Conservation (phyloP, 2,329 filamentous ascomycete species). For the Grosmannia serpens region DNA sequence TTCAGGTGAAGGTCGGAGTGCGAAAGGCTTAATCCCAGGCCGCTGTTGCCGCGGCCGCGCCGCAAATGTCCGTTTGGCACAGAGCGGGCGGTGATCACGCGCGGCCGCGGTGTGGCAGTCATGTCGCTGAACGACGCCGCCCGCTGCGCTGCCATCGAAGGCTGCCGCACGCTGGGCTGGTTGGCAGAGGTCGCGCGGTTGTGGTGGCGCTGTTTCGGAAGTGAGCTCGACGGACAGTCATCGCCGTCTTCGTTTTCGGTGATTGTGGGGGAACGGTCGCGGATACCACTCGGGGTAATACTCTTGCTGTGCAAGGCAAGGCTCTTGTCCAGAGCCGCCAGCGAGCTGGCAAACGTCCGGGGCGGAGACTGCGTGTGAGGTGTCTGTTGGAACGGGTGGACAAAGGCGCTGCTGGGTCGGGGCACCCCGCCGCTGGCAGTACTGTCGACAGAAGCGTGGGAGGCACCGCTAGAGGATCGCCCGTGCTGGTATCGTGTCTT, state of each 20-base stretch:
- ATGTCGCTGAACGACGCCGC: conserved; percentile 28
- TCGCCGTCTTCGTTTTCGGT: conserved; percentile 39
- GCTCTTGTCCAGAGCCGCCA: conserved; percentile 36
- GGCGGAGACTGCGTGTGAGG: conserved; percentile 50
- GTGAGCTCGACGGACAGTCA: conserved; percentile 7
- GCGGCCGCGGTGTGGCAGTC: conserved; percentile 20
- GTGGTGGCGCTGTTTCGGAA: conserved; percentile 11
- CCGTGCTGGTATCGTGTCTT: conserved; percentile 38
- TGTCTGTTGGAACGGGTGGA: conserved; percentile 55
- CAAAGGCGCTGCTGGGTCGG: conserved; percentile 37
- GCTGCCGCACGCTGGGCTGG: conserved; percentile 21
- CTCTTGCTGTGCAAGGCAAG: conserved; percentile 11
- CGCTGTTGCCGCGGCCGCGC: conserved; percentile 4
- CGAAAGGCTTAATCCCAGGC: conserved; percentile 27
- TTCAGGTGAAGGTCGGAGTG: conserved; percentile 36
- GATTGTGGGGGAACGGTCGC: conserved; percentile 45
- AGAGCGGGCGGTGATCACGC: conserved; percentile 25
- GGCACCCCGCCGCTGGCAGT: conserved; percentile 39
- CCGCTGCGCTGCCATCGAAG: conserved; percentile 27
- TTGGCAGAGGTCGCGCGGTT: conserved; percentile 16
- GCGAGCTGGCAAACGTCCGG: conserved; percentile 45
- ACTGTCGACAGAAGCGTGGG: conserved; percentile 44
- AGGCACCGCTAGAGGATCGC: conserved; percentile 47
- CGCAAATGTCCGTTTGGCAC: conserved; percentile 5
- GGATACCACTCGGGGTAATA: conserved; percentile 24